Conservation (phyloP, 352 stramenopile species). For the Phytopythium sindhum region DNA sequence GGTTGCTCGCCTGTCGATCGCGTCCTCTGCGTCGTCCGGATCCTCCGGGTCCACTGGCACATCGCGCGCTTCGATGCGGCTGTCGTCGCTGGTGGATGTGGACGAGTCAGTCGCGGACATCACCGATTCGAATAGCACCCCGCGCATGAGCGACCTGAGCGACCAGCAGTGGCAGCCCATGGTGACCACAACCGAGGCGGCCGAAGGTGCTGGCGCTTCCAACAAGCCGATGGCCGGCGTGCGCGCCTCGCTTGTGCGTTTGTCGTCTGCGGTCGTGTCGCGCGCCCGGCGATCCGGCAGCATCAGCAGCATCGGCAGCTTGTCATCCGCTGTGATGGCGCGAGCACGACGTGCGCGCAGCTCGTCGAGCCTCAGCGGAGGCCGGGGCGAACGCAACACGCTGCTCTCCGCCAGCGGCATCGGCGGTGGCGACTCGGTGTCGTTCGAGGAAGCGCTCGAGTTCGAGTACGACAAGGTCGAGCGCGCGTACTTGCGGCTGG, state of each 20-base stretch:
- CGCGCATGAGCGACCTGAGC: slow-evolving; percentile 15
- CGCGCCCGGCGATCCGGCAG: slow-evolving; percentile 21
- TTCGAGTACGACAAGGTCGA: slow-evolving; percentile 90
- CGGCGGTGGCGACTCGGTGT: not conserved
- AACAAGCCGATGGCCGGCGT: not conserved
- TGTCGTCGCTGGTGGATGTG: slow-evolving; percentile 6
- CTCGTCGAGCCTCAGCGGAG: slow-evolving; percentile 6
- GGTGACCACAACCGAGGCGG: slow-evolving; percentile 14
- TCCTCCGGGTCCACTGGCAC: slow-evolving; percentile 4
- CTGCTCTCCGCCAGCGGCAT: slow-evolving; percentile 1
- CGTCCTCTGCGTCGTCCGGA: slow-evolving; percentile 2
- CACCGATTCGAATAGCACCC: not conserved
- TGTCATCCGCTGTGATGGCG: slow-evolving; percentile 6
- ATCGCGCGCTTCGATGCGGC: slow-evolving; percentile 7
- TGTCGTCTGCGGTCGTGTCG: slow-evolving; percentile 13
- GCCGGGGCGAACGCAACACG: slow-evolving; percentile 3
- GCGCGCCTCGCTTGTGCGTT: slow-evolving; percentile 21
- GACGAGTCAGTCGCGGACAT: slow-evolving; percentile 2
- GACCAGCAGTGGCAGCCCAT: slow-evolving; percentile 29
- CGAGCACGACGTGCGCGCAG: slow-evolving; percentile 4
- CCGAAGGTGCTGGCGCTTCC: not conserved
- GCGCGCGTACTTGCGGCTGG: slow-evolving; percentile 86
- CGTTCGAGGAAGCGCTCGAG: slow-evolving; percentile 85
- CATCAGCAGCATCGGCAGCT: slow-evolving; percentile 17
- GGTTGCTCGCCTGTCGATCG: not conserved